These are phyloP conservation scores for Tephrocybe sp. DNA, from an alignment of 768 basidiomycete species.

Conservation along the genomic window DNA sequence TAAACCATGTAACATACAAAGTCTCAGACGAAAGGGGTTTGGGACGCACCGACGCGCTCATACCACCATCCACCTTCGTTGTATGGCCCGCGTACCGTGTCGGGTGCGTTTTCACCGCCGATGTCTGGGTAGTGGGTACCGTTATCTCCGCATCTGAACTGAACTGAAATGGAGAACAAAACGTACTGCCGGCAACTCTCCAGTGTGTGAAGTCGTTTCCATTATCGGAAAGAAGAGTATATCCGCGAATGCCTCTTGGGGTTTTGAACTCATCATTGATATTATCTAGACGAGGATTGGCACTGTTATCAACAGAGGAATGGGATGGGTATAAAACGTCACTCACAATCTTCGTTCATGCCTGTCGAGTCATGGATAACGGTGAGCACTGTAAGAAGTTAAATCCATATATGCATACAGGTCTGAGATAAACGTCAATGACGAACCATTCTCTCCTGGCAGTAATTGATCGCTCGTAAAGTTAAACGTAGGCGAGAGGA, in stretches of 20 bases:
- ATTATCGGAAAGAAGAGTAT: slow-evolving; percentile 39
- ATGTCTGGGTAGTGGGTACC: slow-evolving; percentile 23
- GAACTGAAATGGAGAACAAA: background rate
- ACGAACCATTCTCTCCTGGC: slow-evolving; percentile 25
- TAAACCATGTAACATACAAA: too few species aligned
- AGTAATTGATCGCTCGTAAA: slow-evolving; percentile 29
- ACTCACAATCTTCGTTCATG: slow-evolving; percentile 34
- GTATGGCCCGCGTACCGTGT: slow-evolving; percentile 54
- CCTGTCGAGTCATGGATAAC: slow-evolving; percentile 35
- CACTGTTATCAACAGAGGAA: background rate
- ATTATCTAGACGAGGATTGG: slow-evolving; percentile 20
- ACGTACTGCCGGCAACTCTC: slow-evolving; percentile 39
- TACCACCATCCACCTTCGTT: slow-evolving; percentile 59
- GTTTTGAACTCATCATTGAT: slow-evolving; percentile 46
- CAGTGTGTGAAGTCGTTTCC: slow-evolving; percentile 31
- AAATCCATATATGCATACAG: background rate
- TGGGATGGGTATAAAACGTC: background rate
- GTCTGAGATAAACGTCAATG: background rate
- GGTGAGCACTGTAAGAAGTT: slow-evolving; percentile 24
- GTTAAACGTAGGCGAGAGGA: slow-evolving; percentile 30
- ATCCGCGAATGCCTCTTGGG: slow-evolving; percentile 67
- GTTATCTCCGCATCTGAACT: background rate
- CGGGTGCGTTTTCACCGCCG: slow-evolving; percentile 44
- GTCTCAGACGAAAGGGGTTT: background rate
- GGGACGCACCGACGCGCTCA: slow-evolving; percentile 42